Evolutionary conservation across 768 basidiomycete species (phyloP).

Genomic region (Boletus fagicola): DNA sequence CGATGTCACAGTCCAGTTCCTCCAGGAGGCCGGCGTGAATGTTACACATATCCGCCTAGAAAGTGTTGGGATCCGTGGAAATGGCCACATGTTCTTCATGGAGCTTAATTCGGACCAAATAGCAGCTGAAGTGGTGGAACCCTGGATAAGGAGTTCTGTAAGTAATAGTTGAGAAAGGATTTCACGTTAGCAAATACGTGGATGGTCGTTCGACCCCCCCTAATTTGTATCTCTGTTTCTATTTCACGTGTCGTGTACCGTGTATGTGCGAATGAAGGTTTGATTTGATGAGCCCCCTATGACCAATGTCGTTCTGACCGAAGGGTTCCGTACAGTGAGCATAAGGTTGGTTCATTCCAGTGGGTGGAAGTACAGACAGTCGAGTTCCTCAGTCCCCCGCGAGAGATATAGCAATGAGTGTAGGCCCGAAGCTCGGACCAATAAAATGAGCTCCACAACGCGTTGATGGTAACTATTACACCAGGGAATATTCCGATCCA

Average conservation of each 20-base stretch:
- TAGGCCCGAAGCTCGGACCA: too few relatives aligned
- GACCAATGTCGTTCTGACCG: not conserved
- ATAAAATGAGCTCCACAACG: not conserved
- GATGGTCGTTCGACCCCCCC: not conserved
- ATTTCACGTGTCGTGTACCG: not conserved
- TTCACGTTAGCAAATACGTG: not conserved
- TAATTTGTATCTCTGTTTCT: too few relatives aligned
- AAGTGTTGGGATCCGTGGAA: conserved; percentile 48
- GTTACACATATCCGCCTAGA: conserved; percentile 42
- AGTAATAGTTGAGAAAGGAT: not conserved
- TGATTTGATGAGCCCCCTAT: not conserved
- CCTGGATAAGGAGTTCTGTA: conserved; percentile 37
- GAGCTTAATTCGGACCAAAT: conserved; percentile 48
- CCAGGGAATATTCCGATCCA: not conserved
- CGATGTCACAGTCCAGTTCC: conserved; percentile 41
- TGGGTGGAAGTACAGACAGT: not conserved
- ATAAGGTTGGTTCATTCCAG: not conserved
- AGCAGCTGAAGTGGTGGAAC: conserved; percentile 38
- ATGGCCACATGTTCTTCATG: conserved; percentile 59
- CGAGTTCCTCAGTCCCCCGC: not conserved
- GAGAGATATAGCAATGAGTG: not conserved
- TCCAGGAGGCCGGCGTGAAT: conserved; percentile 44
- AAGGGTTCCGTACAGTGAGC: not conserved
- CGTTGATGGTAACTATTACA: not conserved
- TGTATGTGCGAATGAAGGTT: not conserved